A percentile compares a stretch with the other conserved stretches of the same genome.
Conservation (phyloP, 1,284 basidiomycete species). For the Violaceomyces palustris region DNA sequence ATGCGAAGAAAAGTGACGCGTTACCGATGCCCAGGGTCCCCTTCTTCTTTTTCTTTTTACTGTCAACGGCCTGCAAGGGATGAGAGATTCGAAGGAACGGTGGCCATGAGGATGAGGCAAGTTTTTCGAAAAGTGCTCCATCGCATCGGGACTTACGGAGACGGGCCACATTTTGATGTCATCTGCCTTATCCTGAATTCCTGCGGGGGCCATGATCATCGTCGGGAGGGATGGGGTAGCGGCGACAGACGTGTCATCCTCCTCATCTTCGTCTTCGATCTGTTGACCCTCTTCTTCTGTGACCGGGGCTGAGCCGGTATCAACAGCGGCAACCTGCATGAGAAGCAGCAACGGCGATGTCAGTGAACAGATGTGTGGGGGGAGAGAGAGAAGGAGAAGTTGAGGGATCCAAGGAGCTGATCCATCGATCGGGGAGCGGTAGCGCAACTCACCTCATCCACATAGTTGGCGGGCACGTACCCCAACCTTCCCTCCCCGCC, state of each 20-base stretch:
- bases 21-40: conserved; percentile 52
- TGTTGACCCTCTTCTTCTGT: conserved; percentile 14
- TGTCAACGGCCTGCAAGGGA: conserved; percentile 28
- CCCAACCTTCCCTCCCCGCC: conserved; percentile 38
- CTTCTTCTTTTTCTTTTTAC: conserved; percentile 49
- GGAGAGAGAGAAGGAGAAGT: too few relatives aligned
- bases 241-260: conserved; percentile 15
- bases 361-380: too few relatives aligned
- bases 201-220: conserved; percentile 23
- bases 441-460: conserved; percentile 50
- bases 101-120: not conserved
- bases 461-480: conserved; percentile 50
- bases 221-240: conserved; percentile 20
- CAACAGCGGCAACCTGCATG: conserved; percentile 24
- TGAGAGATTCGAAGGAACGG: too few relatives aligned
- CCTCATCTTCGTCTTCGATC: conserved; percentile 3
- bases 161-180: conserved; percentile 53
- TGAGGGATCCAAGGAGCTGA: too few relatives aligned
- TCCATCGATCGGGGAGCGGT: too few relatives aligned
- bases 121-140: not conserved
- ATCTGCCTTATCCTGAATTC: conserved; percentile 35
- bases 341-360: not conserved
- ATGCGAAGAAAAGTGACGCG: conserved; percentile 49
- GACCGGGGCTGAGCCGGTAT: conserved; percentile 29
- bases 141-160: conserved; percentile 20